These are phyloP conservation scores for Pharus latifolius DNA, from an alignment of 176 grass and related monocot species.

Conservation along the genomic window DNA sequence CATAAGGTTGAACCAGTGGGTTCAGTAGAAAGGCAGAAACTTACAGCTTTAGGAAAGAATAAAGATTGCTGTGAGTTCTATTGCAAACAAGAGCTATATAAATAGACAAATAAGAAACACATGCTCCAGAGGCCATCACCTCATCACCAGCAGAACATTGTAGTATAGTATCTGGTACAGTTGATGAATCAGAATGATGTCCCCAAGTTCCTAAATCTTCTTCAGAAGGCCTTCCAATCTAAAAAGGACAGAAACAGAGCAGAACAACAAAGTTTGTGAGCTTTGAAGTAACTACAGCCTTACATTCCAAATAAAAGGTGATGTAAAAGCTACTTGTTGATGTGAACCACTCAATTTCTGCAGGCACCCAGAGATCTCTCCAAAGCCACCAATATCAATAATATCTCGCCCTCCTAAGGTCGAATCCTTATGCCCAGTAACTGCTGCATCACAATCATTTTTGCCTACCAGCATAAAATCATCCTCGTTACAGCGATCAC, in stretches of 20 bases:
- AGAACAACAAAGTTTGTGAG: background rate
- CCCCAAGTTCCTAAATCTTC: conserved; percentile 91
- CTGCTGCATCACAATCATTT: conserved; percentile 9
- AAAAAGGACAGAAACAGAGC: conserved; percentile 12
- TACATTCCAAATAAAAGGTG: background rate
- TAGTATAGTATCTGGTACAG: conserved; percentile 78
- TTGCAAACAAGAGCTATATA: background rate
- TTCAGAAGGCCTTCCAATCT: conserved; percentile 90
- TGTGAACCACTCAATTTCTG: conserved; percentile 62
- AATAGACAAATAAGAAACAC: background rate
- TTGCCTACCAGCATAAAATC: background rate
- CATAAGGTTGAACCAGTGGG: background rate
- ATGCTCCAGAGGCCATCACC: conserved; percentile 30
- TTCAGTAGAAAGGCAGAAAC: background rate
- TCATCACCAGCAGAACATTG: conserved; percentile 78
- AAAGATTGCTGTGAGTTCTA: background rate
- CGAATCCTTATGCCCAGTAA: conserved; percentile 15
- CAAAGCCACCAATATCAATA: conserved; percentile 82
- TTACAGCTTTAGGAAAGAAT: background rate
- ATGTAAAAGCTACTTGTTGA: conserved; percentile 47
- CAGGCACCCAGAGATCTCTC: conserved; percentile 68
- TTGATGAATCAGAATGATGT: conserved; percentile 75
- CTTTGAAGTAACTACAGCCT: background rate
- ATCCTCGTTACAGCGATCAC: conserved; percentile 49
- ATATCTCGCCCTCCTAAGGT: background rate